Evolutionary conservation across 495 filamentous ascomycete genomes (phyloP).

Genomic region (Achaetomiella virescens): DNA sequence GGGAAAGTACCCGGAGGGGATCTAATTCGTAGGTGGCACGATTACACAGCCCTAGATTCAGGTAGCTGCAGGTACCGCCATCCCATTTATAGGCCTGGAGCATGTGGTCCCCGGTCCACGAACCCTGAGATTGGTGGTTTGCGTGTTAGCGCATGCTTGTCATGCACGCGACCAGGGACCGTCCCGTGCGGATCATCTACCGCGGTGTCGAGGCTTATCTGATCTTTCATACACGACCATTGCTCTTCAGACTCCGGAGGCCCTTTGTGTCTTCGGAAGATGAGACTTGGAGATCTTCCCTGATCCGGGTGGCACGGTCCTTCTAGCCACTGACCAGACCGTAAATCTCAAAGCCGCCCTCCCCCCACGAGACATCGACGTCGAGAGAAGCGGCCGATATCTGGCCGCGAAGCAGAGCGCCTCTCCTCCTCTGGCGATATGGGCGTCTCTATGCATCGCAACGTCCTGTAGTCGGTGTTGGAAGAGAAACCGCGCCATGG

Average conservation of each 20-base stretch:
- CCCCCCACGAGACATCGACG: too few species aligned
- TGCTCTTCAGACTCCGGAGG: not conserved
- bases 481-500: too few species aligned
- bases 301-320: not conserved
- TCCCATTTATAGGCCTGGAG: slow-evolving; percentile 3
- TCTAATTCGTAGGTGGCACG: not conserved
- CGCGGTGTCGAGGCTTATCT: not conserved
- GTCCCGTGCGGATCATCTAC: not conserved
- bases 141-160: not conserved
- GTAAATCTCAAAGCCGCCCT: too few species aligned
- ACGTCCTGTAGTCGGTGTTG: too few species aligned
- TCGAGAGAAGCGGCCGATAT: too few species aligned
- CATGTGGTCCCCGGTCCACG: slow-evolving; percentile 1
- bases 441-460: too few species aligned
- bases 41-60: not conserved
- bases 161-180: not conserved
- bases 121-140: not conserved
- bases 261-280: not conserved
- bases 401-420: too few species aligned
- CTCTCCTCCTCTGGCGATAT: too few species aligned
- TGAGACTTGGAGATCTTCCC: not conserved
- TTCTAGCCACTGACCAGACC: too few species aligned
- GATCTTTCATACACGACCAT: not conserved
- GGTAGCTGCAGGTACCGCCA: slow-evolving; percentile 5
- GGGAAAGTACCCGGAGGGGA: not conserved